Conservation (phyloP, 306 rosid genomes). For the Prunus persica region DNA sequence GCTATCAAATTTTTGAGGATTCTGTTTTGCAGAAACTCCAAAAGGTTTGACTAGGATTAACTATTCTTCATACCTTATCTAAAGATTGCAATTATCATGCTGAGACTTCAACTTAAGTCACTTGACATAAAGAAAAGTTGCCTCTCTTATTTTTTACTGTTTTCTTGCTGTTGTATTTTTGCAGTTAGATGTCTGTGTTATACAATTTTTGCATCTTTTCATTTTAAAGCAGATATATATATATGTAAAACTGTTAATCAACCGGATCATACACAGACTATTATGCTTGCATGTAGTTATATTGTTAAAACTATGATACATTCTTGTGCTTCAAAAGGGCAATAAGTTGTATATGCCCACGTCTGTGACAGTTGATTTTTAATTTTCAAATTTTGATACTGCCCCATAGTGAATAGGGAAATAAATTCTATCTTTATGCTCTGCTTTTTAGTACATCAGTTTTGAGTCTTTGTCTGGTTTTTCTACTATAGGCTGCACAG, state of each 20-base stretch:
- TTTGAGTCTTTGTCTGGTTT: constrained; percentile 21
- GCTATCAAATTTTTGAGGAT: constrained; percentile 79
- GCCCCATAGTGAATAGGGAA: background rate
- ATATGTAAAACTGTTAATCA: background rate
- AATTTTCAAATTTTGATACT: background rate
- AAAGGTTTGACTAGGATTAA: constrained; percentile 44
- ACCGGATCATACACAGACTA: background rate
- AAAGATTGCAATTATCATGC: background rate
- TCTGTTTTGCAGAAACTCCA: constrained; percentile 71
- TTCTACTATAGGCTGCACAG: constrained; percentile 61
- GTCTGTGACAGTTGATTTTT: background rate
- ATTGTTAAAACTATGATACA: background rate
- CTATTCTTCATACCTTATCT: background rate
- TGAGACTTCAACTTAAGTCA: background rate
- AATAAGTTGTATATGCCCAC: background rate
- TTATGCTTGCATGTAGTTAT: background rate
- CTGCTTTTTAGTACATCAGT: constrained; percentile 7
- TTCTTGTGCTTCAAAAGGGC: background rate
- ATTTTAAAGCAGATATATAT: background rate
- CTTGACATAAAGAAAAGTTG: background rate
- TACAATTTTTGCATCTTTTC: background rate
- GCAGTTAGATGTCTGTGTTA: constrained; percentile 6
- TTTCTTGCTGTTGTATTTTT: background rate
- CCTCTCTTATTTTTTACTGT: background rate
- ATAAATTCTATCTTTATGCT: too few species aligned